phyloP scores from a whole-genome alignment of 495 filamentous ascomycete species.

The Aspergillus egyptiacus region DNA sequence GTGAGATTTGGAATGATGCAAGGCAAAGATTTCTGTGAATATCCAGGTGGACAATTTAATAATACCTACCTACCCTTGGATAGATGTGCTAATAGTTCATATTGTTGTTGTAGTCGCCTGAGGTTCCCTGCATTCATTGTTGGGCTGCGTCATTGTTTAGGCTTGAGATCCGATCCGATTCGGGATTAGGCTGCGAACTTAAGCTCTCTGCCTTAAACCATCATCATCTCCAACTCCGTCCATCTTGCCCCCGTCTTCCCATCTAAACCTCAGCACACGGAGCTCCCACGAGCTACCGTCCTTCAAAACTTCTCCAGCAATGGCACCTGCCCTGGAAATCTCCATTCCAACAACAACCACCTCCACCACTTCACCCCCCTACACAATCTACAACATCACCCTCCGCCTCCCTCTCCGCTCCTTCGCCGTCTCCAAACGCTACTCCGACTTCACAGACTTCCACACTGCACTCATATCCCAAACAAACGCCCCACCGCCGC shows the following conservation, averaged over 20 bases:
- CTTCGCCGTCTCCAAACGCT: conserved; percentile 84
- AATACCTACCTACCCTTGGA: conserved; percentile 10
- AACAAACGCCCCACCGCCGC: conserved; percentile 56
- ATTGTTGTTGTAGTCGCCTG: too few relatives aligned
- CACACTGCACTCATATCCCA: conserved; percentile 61
- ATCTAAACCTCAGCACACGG: neutral
- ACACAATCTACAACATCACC: conserved; percentile 89
- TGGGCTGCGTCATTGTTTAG: conserved; percentile 12
- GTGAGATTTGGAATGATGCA: conserved; percentile 43
- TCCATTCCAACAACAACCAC: conserved; percentile 71
- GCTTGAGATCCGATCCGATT: too few relatives aligned
- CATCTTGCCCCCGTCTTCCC: neutral
- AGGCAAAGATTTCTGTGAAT: neutral
- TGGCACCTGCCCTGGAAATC: conserved; percentile 75
- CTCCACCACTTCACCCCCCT: conserved; percentile 59
- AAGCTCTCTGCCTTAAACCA: neutral
- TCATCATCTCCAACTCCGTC: conserved; percentile 1
- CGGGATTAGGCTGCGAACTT: neutral
- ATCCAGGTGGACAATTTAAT: too few relatives aligned
- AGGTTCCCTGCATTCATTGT: neutral
- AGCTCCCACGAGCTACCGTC: neutral
- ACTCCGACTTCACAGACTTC: conserved; percentile 82
- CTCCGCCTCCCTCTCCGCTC: conserved; percentile 82
- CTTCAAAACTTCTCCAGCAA: conserved; percentile 21
- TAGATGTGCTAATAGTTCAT: too few relatives aligned